Conservation (phyloP, 2,329 filamentous ascomycete genomes). For the Exophiala dermatitidis region DNA sequence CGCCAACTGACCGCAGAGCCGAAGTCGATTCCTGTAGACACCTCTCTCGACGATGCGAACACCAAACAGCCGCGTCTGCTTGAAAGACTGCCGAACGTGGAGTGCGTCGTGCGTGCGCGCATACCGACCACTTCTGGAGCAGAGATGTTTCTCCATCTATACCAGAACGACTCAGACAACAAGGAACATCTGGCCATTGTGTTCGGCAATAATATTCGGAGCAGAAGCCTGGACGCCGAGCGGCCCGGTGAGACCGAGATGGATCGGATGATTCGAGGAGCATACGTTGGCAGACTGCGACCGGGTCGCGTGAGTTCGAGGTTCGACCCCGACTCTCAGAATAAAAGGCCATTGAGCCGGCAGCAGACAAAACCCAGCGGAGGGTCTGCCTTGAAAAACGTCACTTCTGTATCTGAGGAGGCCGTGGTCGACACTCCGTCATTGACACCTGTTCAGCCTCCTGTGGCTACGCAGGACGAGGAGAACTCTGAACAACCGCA, state of each 20-base stretch:
- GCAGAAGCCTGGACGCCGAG: slow-evolving; percentile 50
- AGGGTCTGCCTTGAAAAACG: slow-evolving; percentile 28
- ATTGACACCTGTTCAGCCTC: slow-evolving; percentile 3
- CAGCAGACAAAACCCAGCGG: slow-evolving; percentile 5
- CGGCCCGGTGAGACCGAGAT: slow-evolving; percentile 44
- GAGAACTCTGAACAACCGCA: slow-evolving; percentile 8
- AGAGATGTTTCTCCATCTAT: slow-evolving; percentile 95
- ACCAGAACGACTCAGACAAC: slow-evolving; percentile 83
- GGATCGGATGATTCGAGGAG: slow-evolving; percentile 81
- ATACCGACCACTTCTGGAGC: slow-evolving; percentile 88
- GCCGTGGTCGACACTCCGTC: slow-evolving; percentile 2
- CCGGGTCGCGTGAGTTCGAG: slow-evolving; percentile 75
- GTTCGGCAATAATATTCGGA: slow-evolving; percentile 78
- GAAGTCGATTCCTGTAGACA: slow-evolving; percentile 40
- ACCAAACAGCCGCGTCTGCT: slow-evolving; percentile 64
- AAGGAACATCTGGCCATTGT: slow-evolving; percentile 98
- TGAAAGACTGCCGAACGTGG: slow-evolving; percentile 70
- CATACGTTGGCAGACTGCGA: slow-evolving; percentile 80
- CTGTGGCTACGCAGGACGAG: slow-evolving; percentile 9
- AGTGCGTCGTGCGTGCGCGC: slow-evolving; percentile 86
- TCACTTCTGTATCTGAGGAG: slow-evolving; percentile 23
- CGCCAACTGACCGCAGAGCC: slow-evolving; percentile 33
- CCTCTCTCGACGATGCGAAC: slow-evolving; percentile 27
- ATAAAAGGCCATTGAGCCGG: slow-evolving; percentile 5
- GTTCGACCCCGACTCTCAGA: slow-evolving; percentile 38